Evolutionary conservation across 768 basidiomycete species (phyloP).

Genomic region (Strobilomyces dryophilus): DNA sequence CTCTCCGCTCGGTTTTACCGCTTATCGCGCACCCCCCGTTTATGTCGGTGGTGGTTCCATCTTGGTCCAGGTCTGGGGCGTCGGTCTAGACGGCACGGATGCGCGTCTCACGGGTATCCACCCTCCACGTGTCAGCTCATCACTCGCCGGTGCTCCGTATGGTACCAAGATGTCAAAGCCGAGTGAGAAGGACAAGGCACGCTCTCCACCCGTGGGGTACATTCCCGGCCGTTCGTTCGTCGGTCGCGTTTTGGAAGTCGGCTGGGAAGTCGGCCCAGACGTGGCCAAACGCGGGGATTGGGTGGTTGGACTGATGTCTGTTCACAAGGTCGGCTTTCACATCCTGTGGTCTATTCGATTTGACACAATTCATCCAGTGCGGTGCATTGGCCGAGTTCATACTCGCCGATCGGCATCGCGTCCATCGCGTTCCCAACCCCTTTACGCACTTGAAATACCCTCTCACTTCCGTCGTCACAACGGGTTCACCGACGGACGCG

Average conservation of each 20-base stretch:
- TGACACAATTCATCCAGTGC: constrained; percentile 42
- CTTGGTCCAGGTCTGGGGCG: constrained; percentile 88
- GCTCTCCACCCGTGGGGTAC: constrained; percentile 50
- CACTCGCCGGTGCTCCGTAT: constrained; percentile 18
- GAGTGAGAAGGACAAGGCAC: constrained; percentile 25
- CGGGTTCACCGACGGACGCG: constrained; percentile 8
- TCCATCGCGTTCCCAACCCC: constrained; percentile 70
- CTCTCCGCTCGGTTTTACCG: constrained; percentile 58
- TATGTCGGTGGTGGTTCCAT: constrained; percentile 67
- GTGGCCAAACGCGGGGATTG: constrained; percentile 74
- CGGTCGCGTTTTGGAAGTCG: constrained; percentile 77
- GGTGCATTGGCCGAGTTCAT: constrained; percentile 91
- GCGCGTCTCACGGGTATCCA: constrained; percentile 55
- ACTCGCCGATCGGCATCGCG: constrained; percentile 70
- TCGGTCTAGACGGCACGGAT: constrained; percentile 76
- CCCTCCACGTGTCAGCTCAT: constrained; percentile 11
- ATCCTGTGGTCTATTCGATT: background rate
- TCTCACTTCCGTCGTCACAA: constrained; percentile 12
- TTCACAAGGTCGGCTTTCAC: constrained; percentile 61
- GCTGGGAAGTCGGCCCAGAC: constrained; percentile 57
- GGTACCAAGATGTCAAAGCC: constrained; percentile 16
- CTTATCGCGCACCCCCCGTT: constrained; percentile 67
- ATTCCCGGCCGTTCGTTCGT: constrained; percentile 87
- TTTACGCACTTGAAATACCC: constrained; percentile 33
- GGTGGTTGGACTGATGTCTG: constrained; percentile 78